Evolutionary conservation across 164 flowering plant genomes (phyloP), one percentile per base, ranked within the genome.

Genomic region (Vitis amurensis): DNA sequence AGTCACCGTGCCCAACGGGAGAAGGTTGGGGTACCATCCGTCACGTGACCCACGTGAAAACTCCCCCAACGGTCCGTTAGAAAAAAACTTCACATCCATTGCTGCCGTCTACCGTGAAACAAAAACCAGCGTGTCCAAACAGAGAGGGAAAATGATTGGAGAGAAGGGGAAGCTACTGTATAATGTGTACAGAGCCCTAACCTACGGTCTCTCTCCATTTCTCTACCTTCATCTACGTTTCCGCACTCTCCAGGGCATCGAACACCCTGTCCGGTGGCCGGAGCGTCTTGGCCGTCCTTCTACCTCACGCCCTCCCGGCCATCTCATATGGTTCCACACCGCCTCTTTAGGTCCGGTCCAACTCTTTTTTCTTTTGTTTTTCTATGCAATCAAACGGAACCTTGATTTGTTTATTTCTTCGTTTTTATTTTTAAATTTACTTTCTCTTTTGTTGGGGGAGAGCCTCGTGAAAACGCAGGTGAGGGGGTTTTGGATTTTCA

Each of bases 291-390:
- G 96, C 67, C 84, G 76, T 29, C 86, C 98, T 55, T 91, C 98
- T n/a, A 71, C 77, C 16, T 63, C 82, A 61, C 96, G 98, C 31
- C 97, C 93, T 11, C 80, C 84, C 1, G 94, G 97, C 27, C 89
- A 85, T 5, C 96, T 95, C 75, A 67, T 91, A 72, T 91, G 96
- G 93, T 93, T 95, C 74, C 99, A 95, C 71, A 97, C 99, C 73
- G 99, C 93, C 74, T 93, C 99, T 17, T 73, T 95, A 78, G 98
- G 97, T 90, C 47, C 14, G 64, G 5, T 47, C 30, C 15, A 44
- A 16, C 8, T n/a, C 19, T 64, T 49, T 6, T 19, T 55, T 27
- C 3, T 31, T 53, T 23, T 55, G 14, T 8, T 56, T 50, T 23
- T 68, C 15, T 31, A 19, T 16, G 27, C 27, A 56, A 19, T 10